Percentiles rank a stretch among this genome's conserved stretches.
Conservation (phyloP, 495 filamentous ascomycete species). For the Cryomyces antarcticus region DNA sequence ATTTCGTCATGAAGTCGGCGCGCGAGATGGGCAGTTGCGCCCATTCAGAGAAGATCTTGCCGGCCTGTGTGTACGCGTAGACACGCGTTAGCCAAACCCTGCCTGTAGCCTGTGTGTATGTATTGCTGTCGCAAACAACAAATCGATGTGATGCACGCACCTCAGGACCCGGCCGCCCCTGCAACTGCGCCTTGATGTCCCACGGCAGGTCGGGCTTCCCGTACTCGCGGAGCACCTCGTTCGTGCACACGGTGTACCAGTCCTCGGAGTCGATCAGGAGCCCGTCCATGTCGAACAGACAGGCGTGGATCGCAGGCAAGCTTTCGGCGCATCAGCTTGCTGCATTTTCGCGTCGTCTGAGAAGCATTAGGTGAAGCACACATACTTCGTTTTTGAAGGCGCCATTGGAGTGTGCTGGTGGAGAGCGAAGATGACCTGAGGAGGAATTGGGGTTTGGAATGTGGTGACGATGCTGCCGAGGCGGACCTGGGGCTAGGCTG, state of each 20-base stretch:
- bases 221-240: slow-evolving; percentile 57
- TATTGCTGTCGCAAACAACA: background rate
- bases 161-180: slow-evolving; percentile 69
- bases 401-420: background rate
- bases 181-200: slow-evolving; percentile 82
- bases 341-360: background rate
- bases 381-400: background rate
- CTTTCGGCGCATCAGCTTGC: slow-evolving; percentile 4
- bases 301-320: slow-evolving; percentile 59
- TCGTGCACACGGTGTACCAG: slow-evolving; percentile 66
- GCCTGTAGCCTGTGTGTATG: background rate
- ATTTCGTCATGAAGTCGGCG: slow-evolving; percentile 40
- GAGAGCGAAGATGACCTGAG: too few relatives aligned
- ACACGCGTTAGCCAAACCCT: background rate
- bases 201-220: slow-evolving; percentile 59
- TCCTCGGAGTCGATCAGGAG: slow-evolving; percentile 89
- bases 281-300: slow-evolving; percentile 98
- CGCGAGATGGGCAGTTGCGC: slow-evolving; percentile 61
- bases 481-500: too few relatives aligned
- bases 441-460: too few relatives aligned
- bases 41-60: slow-evolving; percentile 55
- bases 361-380: background rate
- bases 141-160: slow-evolving; percentile 25
- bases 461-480: too few relatives aligned
- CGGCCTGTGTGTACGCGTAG: slow-evolving; percentile 20